A percentile compares a stretch with the other conserved stretches of the same genome.
phyloP scores from a whole-genome alignment of 176 grass and related monocot species.

The Poa annua region DNA sequence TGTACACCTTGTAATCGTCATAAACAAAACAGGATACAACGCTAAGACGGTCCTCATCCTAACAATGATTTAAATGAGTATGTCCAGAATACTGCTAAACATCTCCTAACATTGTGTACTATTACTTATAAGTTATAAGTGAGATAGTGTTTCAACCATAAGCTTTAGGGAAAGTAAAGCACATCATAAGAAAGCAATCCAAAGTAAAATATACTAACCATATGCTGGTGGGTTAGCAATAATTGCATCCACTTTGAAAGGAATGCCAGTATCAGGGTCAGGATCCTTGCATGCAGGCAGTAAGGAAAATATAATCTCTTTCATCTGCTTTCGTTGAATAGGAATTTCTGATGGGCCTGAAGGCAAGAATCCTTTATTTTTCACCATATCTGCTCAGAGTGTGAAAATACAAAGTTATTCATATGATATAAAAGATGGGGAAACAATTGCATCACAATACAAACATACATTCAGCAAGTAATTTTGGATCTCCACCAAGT shows the following conservation, averaged over 20 bases:
- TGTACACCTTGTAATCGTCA: not conserved
- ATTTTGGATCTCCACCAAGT: conserved; percentile 91
- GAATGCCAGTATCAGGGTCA: conserved; percentile 66
- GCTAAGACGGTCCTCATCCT: not conserved
- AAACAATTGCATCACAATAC: not conserved
- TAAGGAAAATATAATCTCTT: conserved; percentile 95
- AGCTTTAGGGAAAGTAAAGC: not conserved
- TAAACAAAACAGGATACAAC: not conserved
- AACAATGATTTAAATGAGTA: not conserved
- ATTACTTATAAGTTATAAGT: not conserved
- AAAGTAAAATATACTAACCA: conserved; percentile 59
- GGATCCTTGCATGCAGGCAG: conserved; percentile 72
- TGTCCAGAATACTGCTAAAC: not conserved
- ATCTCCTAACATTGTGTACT: no score
- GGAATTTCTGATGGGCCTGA: conserved; percentile 88
- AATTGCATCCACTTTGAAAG: conserved; percentile 89
- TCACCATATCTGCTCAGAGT: conserved; percentile 85
- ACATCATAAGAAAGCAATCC: conserved; percentile 16
- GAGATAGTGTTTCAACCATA: not conserved
- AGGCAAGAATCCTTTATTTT: conserved; percentile 97
- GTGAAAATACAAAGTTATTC: conserved; percentile 30
- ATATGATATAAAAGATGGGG: not conserved
- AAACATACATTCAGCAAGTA: conserved; percentile 84
- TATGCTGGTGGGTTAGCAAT: conserved; percentile 94
- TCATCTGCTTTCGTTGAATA: conserved; percentile 92